Base-by-base conservation (phyloP, 352 stramenopile genomes). In the Phytophthora pinifolia region DNA sequence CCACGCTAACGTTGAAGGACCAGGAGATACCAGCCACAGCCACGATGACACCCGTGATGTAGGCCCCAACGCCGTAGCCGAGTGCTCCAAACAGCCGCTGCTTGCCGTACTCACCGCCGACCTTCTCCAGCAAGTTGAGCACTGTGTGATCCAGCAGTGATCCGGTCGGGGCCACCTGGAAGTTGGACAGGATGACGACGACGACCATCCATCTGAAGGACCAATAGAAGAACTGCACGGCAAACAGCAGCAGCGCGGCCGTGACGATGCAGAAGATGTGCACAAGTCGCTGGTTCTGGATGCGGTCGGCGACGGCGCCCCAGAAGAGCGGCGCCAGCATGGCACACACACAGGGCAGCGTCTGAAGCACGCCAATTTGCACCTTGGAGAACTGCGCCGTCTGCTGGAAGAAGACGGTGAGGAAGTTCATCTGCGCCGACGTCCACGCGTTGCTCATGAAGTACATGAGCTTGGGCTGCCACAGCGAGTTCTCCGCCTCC, bases 381-480 rank as follows among this genome's bases (percentile, higher is more conserved):
- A 87, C 65, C 60, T 93, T 91, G 54, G 70, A 75, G 58, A 88
- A 88, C 12, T 67, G 46, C 20, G 71, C 68, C 46, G 64, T 79
- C 52, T 88, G 67, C 58, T 92, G 69, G 65, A 74, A 89, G 65
- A 83, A 92, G 17, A 92, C 66, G 15, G 72, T 74, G 30, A 94
- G 58, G 59, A 86, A 94, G 63, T 92, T 92, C 41, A 81, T 54
- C 46, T 88, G 70, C 34, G 82, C 75, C 60, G 82, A 92, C 39
- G 70, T 67, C 53, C 72, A 84, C 34, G 74, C 71, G 18, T 72
- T 82, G 65, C 67, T 83, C 39, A 90, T 41, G 48, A 74, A 67
- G 73, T 91, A 92, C 78, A 90, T 88, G 65, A 74, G 67, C 63
- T 94, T 94, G 48, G 82, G 72, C 46, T 86, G 76, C 74, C 75